Evolutionary conservation across 75 land plant species (phyloP), one percentile per base, ranked within the genome.

Genomic region (Pinus albicaulis): DNA sequence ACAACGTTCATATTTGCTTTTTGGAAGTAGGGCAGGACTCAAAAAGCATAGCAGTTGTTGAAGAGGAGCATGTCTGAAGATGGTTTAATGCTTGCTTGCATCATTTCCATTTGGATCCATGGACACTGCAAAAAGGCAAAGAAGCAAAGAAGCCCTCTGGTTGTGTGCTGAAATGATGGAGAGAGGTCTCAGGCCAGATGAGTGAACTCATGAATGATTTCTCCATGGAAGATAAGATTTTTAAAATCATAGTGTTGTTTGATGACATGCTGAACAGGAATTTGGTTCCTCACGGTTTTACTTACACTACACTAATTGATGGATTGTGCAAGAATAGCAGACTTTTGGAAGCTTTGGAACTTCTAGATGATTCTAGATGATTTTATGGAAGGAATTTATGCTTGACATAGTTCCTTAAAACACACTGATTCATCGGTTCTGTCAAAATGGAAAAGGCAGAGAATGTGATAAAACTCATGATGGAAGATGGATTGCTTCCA

Each of bases 41-140:
- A 77, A 85, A 61, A 75, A 63, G 94, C 92, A 23, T 48, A 89
- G 56, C 12, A 24, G 56, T 78, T 88, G 23, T 86, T 92, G 38
- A 81, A 73, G 20, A 63, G 80, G 77, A 82, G 89, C 55, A 89
- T 96, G 91, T 81, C 85, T 60, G 59, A 59, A 52, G 76, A 76
- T 26, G 92, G 96, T 7, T 69, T 88, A 72, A 78, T 80, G 55
- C 94, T 92, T 0, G 92, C 91, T 74, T 75, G 61, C 71, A 83
- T 93, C 13, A 79, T 96, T 44, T 93, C 96, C 28, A 86, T 88
- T 38, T 82, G 91, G 72, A 89, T 96, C 22, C 78, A 79, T 75
- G 87, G 92, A 57, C 90, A 88, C 65, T 88, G 89, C 70, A 82
- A 74, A 68, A 76, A 78, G 36, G 92, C 92, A 36, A 55, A 74